phyloP scores from a whole-genome alignment of 148 eudicot genomes.

The Drosera capensis region DNA sequence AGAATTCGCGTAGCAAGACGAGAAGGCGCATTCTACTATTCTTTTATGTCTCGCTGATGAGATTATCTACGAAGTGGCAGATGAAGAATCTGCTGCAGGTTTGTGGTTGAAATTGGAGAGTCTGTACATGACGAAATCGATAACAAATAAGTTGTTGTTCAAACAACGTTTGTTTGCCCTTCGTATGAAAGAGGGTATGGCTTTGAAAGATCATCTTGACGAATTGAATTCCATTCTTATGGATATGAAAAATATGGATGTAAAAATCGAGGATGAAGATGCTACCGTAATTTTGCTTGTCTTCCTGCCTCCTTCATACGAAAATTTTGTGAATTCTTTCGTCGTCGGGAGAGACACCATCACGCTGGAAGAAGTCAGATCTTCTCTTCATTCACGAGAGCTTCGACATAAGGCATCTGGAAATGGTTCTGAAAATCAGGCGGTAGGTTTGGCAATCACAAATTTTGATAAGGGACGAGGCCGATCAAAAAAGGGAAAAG shows the following conservation, averaged over 20 bases:
- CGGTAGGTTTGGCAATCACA: too few relatives aligned
- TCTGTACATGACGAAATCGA: too few relatives aligned
- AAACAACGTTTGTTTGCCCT: not conserved
- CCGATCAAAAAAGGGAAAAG: too few relatives aligned
- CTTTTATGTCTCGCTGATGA: not conserved
- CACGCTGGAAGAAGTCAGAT: slow-evolving; percentile 7
- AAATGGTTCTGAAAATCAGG: too few relatives aligned
- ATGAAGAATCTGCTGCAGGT: not conserved
- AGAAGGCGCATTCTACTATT: not conserved
- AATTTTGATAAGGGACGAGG: too few relatives aligned
- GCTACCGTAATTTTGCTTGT: slow-evolving; percentile 6
- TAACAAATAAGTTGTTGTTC: too few relatives aligned
- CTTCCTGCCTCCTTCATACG: slow-evolving; percentile 5
- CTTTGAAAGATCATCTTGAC: slow-evolving; percentile 2
- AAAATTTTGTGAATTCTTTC: slow-evolving; percentile 5
- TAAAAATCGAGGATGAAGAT: slow-evolving; percentile 6
- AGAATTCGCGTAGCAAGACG: too few relatives aligned
- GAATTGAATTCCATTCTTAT: slow-evolving; percentile 5
- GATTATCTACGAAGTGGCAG: not conserved
- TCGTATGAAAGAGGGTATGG: not conserved
- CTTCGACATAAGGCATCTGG: slow-evolving; percentile 5
- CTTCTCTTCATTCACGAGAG: slow-evolving; percentile 1
- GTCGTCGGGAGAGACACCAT: slow-evolving; percentile 5
- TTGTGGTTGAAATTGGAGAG: too few relatives aligned
- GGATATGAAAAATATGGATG: slow-evolving; percentile 2